A percentile compares a stretch with the other conserved stretches of the same genome.
These are phyloP conservation scores for Amanita muscaria DNA, from an alignment of 768 basidiomycete genomes.

Conservation along the genomic window DNA sequence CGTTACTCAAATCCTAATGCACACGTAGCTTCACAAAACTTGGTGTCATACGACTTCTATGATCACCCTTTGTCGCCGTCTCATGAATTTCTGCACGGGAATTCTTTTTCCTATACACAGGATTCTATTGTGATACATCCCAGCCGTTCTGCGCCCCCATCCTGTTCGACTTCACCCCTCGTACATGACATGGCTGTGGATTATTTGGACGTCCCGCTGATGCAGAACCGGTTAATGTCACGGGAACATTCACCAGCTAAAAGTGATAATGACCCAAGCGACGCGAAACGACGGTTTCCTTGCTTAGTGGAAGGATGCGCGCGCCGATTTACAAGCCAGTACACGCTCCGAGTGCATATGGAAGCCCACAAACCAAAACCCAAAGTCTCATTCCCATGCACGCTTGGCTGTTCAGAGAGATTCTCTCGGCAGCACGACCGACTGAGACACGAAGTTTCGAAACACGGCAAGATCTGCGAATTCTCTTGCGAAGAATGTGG, in stretches of 20 bases:
- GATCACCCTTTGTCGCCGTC: conserved; percentile 4
- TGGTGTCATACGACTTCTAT: conserved; percentile 2
- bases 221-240: conserved; percentile 13
- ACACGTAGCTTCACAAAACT: background rate
- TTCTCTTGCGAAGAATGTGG: conserved; percentile 43
- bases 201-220: background rate
- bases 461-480: conserved; percentile 50
- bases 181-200: conserved; percentile 3
- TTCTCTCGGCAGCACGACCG: conserved; percentile 52
- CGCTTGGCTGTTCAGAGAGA: conserved; percentile 43
- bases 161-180: conserved; percentile 11
- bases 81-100: conserved; percentile 4
- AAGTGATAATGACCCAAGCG: conserved; percentile 25
- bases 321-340: conserved; percentile 44
- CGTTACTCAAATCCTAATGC: background rate
- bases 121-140: conserved; percentile 7
- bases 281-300: conserved; percentile 34
- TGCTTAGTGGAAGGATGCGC: conserved; percentile 39
- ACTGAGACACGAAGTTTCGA: conserved; percentile 48
- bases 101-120: background rate
- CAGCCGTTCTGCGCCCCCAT: conserved; percentile 11
- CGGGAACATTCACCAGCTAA: conserved; percentile 25
- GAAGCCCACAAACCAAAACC: conserved; percentile 47
- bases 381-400: conserved; percentile 39
- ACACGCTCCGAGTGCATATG: conserved; percentile 47